Conservation (phyloP, 192 early-diverging fungal species). For the Obelidium mucronatum region DNA sequence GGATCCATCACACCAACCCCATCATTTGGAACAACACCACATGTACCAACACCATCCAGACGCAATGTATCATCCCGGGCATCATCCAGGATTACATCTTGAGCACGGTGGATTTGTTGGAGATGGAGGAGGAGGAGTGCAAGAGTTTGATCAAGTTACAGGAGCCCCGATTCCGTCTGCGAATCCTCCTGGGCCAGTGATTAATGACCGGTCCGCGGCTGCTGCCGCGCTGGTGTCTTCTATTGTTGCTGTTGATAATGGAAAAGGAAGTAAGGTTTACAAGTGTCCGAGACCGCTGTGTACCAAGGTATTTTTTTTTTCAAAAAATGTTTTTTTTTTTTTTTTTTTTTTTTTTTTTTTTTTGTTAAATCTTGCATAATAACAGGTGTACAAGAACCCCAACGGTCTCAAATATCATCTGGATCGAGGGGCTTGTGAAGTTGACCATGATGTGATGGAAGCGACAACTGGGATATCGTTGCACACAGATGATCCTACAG, state of each 20-base stretch:
- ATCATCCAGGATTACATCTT: background rate
- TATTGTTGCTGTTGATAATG: constrained; percentile 32
- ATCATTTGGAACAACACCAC: constrained; percentile 4
- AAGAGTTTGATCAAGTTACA: constrained; percentile 28
- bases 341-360: background rate
- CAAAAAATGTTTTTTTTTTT: background rate
- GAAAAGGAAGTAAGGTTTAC: constrained; percentile 32
- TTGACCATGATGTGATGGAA: constrained; percentile 42
- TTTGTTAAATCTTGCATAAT: background rate
- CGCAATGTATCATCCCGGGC: background rate
- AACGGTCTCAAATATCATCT: constrained; percentile 98
- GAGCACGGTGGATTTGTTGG: background rate
- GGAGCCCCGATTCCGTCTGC: constrained; percentile 10
- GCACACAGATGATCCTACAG: constrained; percentile 33
- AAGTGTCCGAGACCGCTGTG: constrained; percentile 38
- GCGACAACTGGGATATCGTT: constrained; percentile 34
- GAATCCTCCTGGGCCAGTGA: too few species aligned
- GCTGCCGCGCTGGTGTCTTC: constrained; percentile 13
- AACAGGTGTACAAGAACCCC: constrained; percentile 94
- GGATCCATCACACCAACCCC: constrained; percentile 6
- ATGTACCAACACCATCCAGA: constrained; percentile 15
- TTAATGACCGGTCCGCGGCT: constrained; percentile 3
- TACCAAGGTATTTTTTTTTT: constrained; percentile 35
- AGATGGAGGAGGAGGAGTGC: background rate
- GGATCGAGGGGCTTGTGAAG: constrained; percentile 72